These are phyloP conservation scores for Monascus ruber DNA, from an alignment of 2,329 filamentous ascomycete species.

Conservation along the genomic window DNA sequence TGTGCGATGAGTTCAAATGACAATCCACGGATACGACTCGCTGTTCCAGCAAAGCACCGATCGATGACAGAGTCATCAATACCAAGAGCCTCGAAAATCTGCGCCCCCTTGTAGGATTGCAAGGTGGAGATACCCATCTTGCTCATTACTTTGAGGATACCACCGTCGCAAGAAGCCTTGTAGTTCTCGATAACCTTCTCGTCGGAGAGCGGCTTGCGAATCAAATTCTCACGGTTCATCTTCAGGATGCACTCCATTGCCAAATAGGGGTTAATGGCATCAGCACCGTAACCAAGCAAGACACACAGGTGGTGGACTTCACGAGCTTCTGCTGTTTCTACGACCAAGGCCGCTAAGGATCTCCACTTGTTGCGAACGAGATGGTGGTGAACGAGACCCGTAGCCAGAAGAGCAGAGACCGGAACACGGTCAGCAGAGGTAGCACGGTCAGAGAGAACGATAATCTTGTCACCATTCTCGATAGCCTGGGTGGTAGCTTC, in stretches of 20 bases:
- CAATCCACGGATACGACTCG: slow-evolving; percentile 85
- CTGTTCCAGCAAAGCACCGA: slow-evolving; percentile 87
- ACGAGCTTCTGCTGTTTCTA: slow-evolving; percentile 90
- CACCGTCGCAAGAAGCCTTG: slow-evolving; percentile 90
- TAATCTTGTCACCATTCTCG: slow-evolving; percentile 69
- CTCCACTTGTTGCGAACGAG: slow-evolving; percentile 93
- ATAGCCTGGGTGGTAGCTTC: slow-evolving; percentile 74
- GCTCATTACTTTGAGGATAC: slow-evolving; percentile 97
- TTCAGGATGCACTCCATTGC: slow-evolving; percentile 95
- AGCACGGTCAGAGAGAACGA: slow-evolving; percentile 80
- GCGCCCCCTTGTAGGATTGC: slow-evolving; percentile 92
- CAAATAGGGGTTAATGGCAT: slow-evolving; percentile 89
- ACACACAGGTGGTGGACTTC: slow-evolving; percentile 99
- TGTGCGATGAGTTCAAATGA: slow-evolving; percentile 90
- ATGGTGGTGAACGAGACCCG: slow-evolving; percentile 90
- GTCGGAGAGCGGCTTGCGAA: slow-evolving; percentile 76
- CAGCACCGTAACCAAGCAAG: slow-evolving; percentile 87
- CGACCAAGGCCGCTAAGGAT: slow-evolving; percentile 71
- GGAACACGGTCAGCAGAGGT: slow-evolving; percentile 71
- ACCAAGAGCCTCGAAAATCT: slow-evolving; percentile 94
- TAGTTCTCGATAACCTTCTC: slow-evolving; percentile 87
- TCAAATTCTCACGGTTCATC: slow-evolving; percentile 85
- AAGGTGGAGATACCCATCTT: slow-evolving; percentile 99
- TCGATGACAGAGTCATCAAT: slow-evolving; percentile 87
- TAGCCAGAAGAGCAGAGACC: slow-evolving; percentile 76